Base-by-base conservation (phyloP, 139 green algal species). In the Edaphochlamys debaryana region DNA sequence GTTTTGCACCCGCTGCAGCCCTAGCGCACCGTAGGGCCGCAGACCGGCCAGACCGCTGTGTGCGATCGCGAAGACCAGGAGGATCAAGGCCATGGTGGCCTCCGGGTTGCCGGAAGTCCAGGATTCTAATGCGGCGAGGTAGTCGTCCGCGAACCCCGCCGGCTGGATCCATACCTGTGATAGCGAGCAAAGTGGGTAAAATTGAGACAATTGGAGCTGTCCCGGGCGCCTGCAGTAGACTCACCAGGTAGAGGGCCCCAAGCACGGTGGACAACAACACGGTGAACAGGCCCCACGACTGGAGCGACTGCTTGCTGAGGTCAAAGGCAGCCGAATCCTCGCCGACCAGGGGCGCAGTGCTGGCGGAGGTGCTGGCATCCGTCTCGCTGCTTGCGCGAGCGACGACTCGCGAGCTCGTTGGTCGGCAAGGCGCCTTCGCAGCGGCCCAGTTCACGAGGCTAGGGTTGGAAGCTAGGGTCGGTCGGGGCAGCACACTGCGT, bases 241-340 rank as follows among this genome's bases (percentile, higher is more conserved):
- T 79, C 54, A 96, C 91, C 68, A 93, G 64, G 71, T 98, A 99
- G 7, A 98, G 84, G 3, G 89, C 69, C 3, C 82, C 95, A 56
- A 96, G 66, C 23, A 98, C 97, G 20, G 68, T 86, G 0, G 88
- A 88, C 19, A 99, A 90, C 69, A 98, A 75, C 23, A 54, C 90
- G 3, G 85, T 87, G 84, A 99, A 99, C 0, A 95, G 20, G 0
- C 42, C 89, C 97, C 97, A 99, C 4, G 92, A 95, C 23, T 82
- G 80, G 4, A 90, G 58, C 63, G 69, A 97, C 79, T 99, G 96
- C 50, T 95, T 41, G 3, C 72, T 58, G 4, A 93, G n/a, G 36
- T 92, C 79, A 81, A 99, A 99, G 0, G 88, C 86, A 0, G 95
- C 97, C 23, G 97, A 93, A 82, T 99, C 97, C 86, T 99, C 97